Conservation (phyloP, 2,329 filamentous ascomycete genomes). For the Thielaviopsis populi region DNA sequence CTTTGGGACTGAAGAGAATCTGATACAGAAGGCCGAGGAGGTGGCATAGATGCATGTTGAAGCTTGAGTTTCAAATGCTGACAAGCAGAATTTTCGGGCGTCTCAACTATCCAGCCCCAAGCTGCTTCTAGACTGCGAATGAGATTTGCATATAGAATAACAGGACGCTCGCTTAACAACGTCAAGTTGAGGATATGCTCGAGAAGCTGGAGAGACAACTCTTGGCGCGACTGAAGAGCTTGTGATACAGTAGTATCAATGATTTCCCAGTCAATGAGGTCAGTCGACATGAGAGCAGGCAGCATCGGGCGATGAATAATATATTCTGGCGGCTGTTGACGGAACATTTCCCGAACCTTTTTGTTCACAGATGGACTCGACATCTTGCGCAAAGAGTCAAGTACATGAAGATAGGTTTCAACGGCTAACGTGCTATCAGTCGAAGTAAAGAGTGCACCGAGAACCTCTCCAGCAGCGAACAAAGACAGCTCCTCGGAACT, state of each 20-base stretch:
- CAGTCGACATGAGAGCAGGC: slow-evolving; percentile 41
- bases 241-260: slow-evolving; percentile 61
- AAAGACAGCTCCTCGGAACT: slow-evolving; percentile 45
- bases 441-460: slow-evolving; percentile 38
- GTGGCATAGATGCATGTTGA: slow-evolving; percentile 26
- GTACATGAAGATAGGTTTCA: slow-evolving; percentile 46
- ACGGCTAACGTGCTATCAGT: slow-evolving; percentile 41
- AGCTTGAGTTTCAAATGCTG: slow-evolving; percentile 57
- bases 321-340: slow-evolving; percentile 38
- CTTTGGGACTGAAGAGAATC: slow-evolving; percentile 41
- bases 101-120: slow-evolving; percentile 65
- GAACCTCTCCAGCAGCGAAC: slow-evolving; percentile 45
- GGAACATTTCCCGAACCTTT: slow-evolving; percentile 41
- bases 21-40: slow-evolving; percentile 24
- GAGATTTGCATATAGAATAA: slow-evolving; percentile 73
- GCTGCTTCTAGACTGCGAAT: slow-evolving; percentile 67
- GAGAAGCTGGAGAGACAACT: slow-evolving; percentile 63
- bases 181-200: slow-evolving; percentile 64
- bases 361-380: slow-evolving; percentile 38
- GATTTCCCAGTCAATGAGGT: slow-evolving; percentile 46
- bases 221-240: slow-evolving; percentile 54
- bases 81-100: slow-evolving; percentile 47
- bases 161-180: slow-evolving; percentile 60
- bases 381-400: slow-evolving; percentile 46
- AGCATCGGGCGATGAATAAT: slow-evolving; percentile 45